Evolutionary conservation across 2,329 filamentous ascomycete species (phyloP).

Genomic region (Trichoderma guizhouense): DNA sequence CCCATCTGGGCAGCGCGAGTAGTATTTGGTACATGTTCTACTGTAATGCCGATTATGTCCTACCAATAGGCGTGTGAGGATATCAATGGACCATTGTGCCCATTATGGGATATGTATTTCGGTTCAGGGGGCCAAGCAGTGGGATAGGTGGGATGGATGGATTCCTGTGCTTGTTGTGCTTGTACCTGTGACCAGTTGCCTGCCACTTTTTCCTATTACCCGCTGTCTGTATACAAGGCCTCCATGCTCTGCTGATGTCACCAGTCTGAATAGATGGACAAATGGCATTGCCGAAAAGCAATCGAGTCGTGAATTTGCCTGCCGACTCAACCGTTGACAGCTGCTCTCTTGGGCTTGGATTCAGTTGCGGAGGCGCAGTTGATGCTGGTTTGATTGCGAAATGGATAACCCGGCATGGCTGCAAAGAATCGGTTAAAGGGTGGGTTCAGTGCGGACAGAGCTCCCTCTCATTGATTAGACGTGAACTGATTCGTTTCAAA

Average conservation of each 20-base stretch:
- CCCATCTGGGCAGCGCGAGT: neutral
- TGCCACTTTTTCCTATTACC: neutral
- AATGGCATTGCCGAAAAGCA: neutral
- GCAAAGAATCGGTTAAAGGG: constrained; percentile 4
- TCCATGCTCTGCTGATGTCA: neutral
- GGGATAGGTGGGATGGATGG: neutral
- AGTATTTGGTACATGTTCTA: neutral
- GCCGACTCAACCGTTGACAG: constrained; percentile 4
- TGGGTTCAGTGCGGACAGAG: neutral
- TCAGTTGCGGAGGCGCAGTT: constrained; percentile 11
- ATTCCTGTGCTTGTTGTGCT: neutral
- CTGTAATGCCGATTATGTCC: no score
- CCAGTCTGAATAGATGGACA: neutral
- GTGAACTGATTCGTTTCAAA: neutral
- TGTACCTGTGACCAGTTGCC: neutral
- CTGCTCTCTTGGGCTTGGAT: neutral
- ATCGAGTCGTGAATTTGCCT: neutral
- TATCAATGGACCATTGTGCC: neutral
- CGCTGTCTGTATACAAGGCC: neutral
- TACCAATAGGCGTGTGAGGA: neutral
- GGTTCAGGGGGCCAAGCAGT: neutral
- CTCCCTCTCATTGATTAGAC: neutral
- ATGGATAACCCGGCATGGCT: constrained; percentile 11
- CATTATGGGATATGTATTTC: neutral
- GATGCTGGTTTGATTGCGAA: constrained; percentile 10